Evolutionary conservation across 139 green algal genomes (phyloP).

Genomic region (Gonium pectorale): DNA sequence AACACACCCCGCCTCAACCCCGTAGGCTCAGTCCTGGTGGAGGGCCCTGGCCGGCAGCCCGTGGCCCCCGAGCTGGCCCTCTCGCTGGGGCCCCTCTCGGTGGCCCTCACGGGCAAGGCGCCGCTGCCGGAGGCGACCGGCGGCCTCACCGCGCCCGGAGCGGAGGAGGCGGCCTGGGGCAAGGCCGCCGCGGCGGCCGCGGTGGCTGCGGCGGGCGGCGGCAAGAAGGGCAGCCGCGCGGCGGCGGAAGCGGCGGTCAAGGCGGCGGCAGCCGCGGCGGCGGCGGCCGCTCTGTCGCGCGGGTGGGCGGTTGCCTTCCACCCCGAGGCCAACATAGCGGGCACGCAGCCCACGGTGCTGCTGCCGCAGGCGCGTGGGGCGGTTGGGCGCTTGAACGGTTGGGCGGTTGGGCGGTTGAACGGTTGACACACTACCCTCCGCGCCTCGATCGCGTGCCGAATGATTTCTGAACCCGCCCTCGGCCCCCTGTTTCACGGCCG

Average conservation of each 20-base stretch:
- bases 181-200: background rate
- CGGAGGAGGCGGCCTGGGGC: background rate
- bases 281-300: background rate
- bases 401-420: too few species aligned
- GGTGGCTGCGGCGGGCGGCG: background rate
- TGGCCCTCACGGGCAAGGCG: slow-evolving; percentile 49
- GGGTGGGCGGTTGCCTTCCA: slow-evolving; percentile 53
- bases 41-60: slow-evolving; percentile 46
- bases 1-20: background rate
- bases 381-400: too few species aligned
- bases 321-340: slow-evolving; percentile 51
- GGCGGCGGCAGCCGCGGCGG: slow-evolving; percentile 3
- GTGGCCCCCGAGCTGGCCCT: slow-evolving; percentile 56
- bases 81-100: slow-evolving; percentile 37
- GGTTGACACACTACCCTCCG: too few species aligned
- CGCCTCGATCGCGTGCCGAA: too few species aligned
- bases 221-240: background rate
- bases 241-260: slow-evolving; percentile 1
- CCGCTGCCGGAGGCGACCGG: slow-evolving; percentile 24
- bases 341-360: slow-evolving; percentile 57
- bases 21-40: slow-evolving; percentile 47
- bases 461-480: too few species aligned
- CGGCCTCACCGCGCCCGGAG: too few species aligned
- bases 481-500: too few species aligned
- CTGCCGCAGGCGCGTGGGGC: slow-evolving; percentile 62